These are phyloP conservation scores for Claviceps paspali DNA, from an alignment of 2,329 filamentous ascomycete genomes.

Conservation along the genomic window DNA sequence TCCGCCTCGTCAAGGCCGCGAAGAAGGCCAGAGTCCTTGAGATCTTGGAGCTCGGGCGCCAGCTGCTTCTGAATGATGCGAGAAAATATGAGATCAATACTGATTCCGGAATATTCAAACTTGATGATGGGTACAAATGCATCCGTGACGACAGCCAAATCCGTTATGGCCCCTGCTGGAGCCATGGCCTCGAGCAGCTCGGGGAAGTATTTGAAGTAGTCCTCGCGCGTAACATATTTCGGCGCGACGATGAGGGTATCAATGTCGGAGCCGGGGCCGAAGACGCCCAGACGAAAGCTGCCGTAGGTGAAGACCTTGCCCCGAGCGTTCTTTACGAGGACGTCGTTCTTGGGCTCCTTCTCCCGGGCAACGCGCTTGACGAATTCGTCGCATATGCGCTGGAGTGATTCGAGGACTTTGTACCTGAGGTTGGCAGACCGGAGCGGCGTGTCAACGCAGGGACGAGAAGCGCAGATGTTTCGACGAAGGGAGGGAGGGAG, in stretches of 20 bases:
- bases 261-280: conserved; percentile 91
- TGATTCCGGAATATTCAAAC: conserved; percentile 78
- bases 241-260: conserved; percentile 89
- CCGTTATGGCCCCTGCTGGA: conserved; percentile 63
- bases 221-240: conserved; percentile 72
- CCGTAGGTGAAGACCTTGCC: conserved; percentile 94
- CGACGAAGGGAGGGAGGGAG: neutral
- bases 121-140: conserved; percentile 97
- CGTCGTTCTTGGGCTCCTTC: conserved; percentile 57
- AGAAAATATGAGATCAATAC: conserved; percentile 87
- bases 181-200: conserved; percentile 61
- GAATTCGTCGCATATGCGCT: conserved; percentile 71
- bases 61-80: conserved; percentile 58
- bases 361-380: conserved; percentile 64
- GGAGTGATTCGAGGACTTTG: conserved; percentile 59
- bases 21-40: conserved; percentile 73
- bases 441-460: neutral
- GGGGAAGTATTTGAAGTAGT: conserved; percentile 90
- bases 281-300: conserved; percentile 87
- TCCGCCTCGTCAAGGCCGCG: conserved; percentile 77
- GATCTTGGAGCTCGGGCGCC: conserved; percentile 47
- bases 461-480: too few species aligned
- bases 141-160: conserved; percentile 72
- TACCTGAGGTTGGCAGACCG: conserved; percentile 30
- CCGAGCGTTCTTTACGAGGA: conserved; percentile 67